Conservation (phyloP, 208 protist genomes). For the Leishmania gerbilli region DNA sequence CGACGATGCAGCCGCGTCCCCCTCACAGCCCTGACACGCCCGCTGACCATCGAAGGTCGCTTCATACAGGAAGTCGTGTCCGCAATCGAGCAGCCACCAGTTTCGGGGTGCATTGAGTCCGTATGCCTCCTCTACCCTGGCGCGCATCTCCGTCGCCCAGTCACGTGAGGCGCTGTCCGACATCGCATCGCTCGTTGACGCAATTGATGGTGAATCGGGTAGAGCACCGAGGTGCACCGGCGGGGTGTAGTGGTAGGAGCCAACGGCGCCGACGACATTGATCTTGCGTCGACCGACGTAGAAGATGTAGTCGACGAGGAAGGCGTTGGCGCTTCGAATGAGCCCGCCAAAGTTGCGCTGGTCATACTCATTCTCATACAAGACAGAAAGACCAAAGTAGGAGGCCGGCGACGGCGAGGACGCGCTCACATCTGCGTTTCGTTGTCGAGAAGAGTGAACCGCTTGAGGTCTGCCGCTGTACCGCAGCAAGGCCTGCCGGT, state of each 20-base stretch:
- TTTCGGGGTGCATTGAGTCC: slow-evolving; percentile 8
- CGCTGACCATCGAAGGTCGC: neutral
- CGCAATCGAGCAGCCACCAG: slow-evolving; percentile 81
- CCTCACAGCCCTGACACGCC: neutral
- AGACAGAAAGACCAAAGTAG: slow-evolving; percentile 75
- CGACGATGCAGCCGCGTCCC: neutral
- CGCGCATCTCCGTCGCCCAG: slow-evolving; percentile 24
- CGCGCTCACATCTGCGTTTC: neutral
- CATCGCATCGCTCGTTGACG: neutral
- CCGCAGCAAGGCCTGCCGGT: slow-evolving; percentile 39
- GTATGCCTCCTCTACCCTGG: slow-evolving; percentile 23
- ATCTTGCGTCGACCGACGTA: slow-evolving; percentile 82
- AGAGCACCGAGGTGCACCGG: slow-evolving; percentile 58
- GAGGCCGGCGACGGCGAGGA: neutral
- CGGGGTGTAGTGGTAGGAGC: slow-evolving; percentile 84
- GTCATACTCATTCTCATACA: slow-evolving; percentile 88
- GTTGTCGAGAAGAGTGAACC: neutral
- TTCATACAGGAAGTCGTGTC: slow-evolving; percentile 60
- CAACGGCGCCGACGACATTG: slow-evolving; percentile 84
- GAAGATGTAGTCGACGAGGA: slow-evolving; percentile 79
- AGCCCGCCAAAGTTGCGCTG: slow-evolving; percentile 89
- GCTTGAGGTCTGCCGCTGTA: slow-evolving; percentile 25
- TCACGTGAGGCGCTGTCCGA: neutral
- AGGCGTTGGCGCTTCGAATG: slow-evolving; percentile 87
- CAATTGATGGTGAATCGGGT: neutral